Base-by-base conservation (phyloP, 2,329 filamentous ascomycete species). In the Nothomitra cinnamomea region DNA sequence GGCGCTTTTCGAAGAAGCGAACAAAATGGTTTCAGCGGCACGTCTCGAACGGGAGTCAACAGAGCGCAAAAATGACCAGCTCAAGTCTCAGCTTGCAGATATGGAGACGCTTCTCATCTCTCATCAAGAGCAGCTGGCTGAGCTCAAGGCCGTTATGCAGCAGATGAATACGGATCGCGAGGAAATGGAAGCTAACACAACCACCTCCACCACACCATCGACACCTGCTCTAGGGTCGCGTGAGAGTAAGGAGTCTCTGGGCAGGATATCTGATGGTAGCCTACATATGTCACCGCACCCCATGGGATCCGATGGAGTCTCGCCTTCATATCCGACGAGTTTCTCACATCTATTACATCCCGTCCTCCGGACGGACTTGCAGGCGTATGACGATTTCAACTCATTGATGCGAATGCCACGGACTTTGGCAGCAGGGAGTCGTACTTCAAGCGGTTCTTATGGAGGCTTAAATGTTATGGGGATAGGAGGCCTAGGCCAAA, bases 1-100 rank as follows among this genome's bases (percentile, higher is more conserved):
- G 1, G 88, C 87, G 25, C 75, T 98, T n/a, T 98, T 98, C 58
- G 88, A 96, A 64, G 90, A 98, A 72, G 92, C 92, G 51, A 96
- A 98, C 70, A 89, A 85, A 74, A 96, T 98, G 90, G 92, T 98
- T 52, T 86, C 90, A 41, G 81, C 80, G 15, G 90, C 90, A 38
- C 87, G 94, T 57, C 81, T 79, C 58, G 87, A 95, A 60, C 83
- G 87, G 38, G 88, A 95, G 59, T 76, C 77, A 3, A 72, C 89
- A 42, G 82, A 88, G 55, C 85, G 84, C 63, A 87, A 87, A 64
- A 94, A 92, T 61, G 87, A 95, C 55, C 87, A 94, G 67, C 76
- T 96, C 52, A 85, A 80, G 62, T 76, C 83, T 24, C 89, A 96
- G 66, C 74, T 98, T 53, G 80, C 80, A 54, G 90, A 98, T 64